Percentiles rank a stretch among this genome's conserved stretches.
phyloP scores from a whole-genome alignment of 1,139 yeast species.

The Lodderomyces orthopsilosis region DNA sequence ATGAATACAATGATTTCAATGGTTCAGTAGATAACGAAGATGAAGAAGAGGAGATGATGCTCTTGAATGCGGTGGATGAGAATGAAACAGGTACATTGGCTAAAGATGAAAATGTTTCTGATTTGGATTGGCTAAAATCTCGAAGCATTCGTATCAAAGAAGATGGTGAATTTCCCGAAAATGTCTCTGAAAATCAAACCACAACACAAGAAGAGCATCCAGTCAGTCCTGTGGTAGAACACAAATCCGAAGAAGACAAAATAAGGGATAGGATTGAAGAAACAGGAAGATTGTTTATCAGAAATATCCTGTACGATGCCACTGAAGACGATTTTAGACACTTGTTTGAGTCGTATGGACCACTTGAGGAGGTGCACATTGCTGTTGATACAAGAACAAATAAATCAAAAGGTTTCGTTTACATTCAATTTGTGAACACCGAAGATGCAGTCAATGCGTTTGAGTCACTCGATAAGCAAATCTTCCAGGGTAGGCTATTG shows the following conservation, averaged over 20 bases:
- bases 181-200: constrained; percentile 11
- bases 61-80: constrained; percentile 15
- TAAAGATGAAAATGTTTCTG: constrained; percentile 59
- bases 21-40: constrained; percentile 24
- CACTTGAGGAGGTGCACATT: constrained; percentile 76
- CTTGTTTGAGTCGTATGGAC: constrained; percentile 57
- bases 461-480: constrained; percentile 73
- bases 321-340: constrained; percentile 73
- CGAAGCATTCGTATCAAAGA: constrained; percentile 75
- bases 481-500: constrained; percentile 89
- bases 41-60: constrained; percentile 21
- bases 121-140: constrained; percentile 84
- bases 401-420: constrained; percentile 90
- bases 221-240: not conserved
- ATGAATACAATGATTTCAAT: constrained; percentile 59
- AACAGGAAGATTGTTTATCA: constrained; percentile 82
- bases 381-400: constrained; percentile 91
- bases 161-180: constrained; percentile 25
- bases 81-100: constrained; percentile 27
- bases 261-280: constrained; percentile 50
- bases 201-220: not conserved
- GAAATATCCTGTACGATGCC: constrained; percentile 81
- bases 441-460: constrained; percentile 77
- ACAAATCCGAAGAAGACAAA: constrained; percentile 38
- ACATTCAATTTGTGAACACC: constrained; percentile 64